Evolutionary conservation across 1,284 basidiomycete species (phyloP).

Genomic region (Cutaneotrichosporon cavernicola): DNA sequence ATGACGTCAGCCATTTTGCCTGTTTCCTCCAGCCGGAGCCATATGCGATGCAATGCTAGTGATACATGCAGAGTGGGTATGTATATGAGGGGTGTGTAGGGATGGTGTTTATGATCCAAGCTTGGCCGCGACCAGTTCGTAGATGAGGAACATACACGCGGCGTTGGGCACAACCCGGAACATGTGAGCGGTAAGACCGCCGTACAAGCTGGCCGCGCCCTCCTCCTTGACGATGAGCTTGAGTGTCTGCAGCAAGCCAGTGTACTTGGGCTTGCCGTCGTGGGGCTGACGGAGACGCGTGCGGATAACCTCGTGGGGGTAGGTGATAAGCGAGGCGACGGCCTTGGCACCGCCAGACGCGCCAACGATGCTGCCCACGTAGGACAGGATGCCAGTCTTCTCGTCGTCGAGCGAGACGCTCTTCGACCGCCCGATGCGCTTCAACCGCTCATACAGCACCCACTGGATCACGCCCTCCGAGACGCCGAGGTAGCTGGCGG

Average conservation of each 20-base stretch:
- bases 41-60: slow-evolving; percentile 12
- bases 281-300: slow-evolving; percentile 88
- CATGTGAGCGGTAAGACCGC: slow-evolving; percentile 89
- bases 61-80: slow-evolving; percentile 19
- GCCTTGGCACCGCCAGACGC: slow-evolving; percentile 93
- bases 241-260: slow-evolving; percentile 80
- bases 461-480: slow-evolving; percentile 97
- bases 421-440: slow-evolving; percentile 37
- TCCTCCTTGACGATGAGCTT: slow-evolving; percentile 85
- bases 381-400: slow-evolving; percentile 58
- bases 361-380: slow-evolving; percentile 69
- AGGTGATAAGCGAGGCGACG: slow-evolving; percentile 88
- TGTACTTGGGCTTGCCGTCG: slow-evolving; percentile 67
- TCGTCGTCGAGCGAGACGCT: slow-evolving; percentile 23
- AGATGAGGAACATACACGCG: slow-evolving; percentile 76
- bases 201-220: slow-evolving; percentile 70
- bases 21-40: not conserved
- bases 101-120: slow-evolving; percentile 28
- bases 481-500: slow-evolving; percentile 92
- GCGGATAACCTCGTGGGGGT: slow-evolving; percentile 94
- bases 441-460: slow-evolving; percentile 79
- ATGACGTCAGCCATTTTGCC: not conserved
- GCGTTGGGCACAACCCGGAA: slow-evolving; percentile 97
- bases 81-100: slow-evolving; percentile 16
- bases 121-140: slow-evolving; percentile 52